A percentile compares a stretch with the other conserved stretches of the same genome.
These are phyloP conservation scores for Dactylonectria estremocensis DNA, from an alignment of 2,329 filamentous ascomycete genomes.

Conservation along the genomic window DNA sequence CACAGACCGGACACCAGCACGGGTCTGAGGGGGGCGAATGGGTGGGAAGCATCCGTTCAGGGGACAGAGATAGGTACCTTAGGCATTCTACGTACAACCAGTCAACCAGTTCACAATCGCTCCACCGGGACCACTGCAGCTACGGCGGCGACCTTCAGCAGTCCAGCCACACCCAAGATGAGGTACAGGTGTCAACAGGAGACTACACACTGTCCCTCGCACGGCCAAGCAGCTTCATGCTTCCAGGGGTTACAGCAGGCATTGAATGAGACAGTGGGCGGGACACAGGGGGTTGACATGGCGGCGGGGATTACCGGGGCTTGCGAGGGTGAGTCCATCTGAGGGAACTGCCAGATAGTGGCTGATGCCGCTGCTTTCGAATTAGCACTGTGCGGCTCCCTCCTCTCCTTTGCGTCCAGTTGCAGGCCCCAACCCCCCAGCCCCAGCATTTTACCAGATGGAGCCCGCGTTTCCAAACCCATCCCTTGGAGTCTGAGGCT, in stretches of 20 bases:
- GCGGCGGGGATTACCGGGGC: constrained; percentile 8
- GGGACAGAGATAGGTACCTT: constrained; percentile 25
- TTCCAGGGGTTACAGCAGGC: constrained; percentile 3
- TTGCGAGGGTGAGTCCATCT: background rate
- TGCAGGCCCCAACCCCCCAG: background rate
- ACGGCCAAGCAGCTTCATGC: constrained; percentile 1
- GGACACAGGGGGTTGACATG: background rate
- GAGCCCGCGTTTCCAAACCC: constrained; percentile 13
- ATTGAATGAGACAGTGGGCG: too few species aligned
- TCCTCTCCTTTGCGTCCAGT: constrained; percentile 4
- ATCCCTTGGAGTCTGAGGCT: constrained; percentile 21
- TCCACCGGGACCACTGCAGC: background rate
- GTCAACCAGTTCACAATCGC: constrained; percentile 6
- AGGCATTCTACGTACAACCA: constrained; percentile 26
- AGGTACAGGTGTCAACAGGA: constrained; percentile 5
- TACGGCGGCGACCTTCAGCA: background rate
- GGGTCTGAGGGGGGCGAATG: constrained; percentile 30
- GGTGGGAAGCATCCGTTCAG: constrained; percentile 14
- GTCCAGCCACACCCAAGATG: constrained; percentile 19
- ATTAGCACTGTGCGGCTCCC: constrained; percentile 41
- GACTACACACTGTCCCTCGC: constrained; percentile 15
- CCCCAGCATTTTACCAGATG: constrained; percentile 3
- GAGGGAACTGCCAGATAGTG: background rate
- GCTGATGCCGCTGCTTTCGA: background rate
- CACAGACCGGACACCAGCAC: constrained; percentile 16